A percentile compares a stretch with the other conserved stretches of the same genome.
These are phyloP conservation scores for Capsella bursapastoris DNA, from an alignment of 345 rosid genomes.

Conservation along the genomic window DNA sequence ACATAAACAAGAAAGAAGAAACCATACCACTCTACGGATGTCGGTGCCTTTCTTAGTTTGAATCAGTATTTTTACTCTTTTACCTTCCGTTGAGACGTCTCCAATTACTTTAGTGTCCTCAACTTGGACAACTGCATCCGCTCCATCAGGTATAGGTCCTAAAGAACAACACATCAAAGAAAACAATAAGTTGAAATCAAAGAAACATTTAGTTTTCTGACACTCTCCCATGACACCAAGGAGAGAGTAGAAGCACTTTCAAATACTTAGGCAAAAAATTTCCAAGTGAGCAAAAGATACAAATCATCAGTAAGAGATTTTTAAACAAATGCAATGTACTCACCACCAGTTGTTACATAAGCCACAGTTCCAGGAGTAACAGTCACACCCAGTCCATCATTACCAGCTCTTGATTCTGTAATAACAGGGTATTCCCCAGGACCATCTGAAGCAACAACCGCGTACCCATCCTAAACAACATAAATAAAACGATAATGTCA, in stretches of 20 bases:
- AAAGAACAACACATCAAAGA: slow-evolving; percentile 23
- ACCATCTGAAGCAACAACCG: slow-evolving; percentile 92
- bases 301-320: slow-evolving; percentile 1
- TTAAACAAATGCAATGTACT: slow-evolving; percentile 23
- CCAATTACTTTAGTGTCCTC: slow-evolving; percentile 72
- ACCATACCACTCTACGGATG: slow-evolving; percentile 93
- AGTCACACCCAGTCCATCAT: slow-evolving; percentile 79
- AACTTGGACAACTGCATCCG: slow-evolving; percentile 97
- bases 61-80: slow-evolving; percentile 68
- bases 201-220: neutral
- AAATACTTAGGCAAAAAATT: neutral
- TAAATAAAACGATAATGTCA: neutral
- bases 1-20: slow-evolving; percentile 21
- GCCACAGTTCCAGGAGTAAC: slow-evolving; percentile 94
- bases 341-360: slow-evolving; percentile 98
- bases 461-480: slow-evolving; percentile 82
- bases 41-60: slow-evolving; percentile 70
- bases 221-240: neutral
- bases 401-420: slow-evolving; percentile 96
- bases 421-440: slow-evolving; percentile 90
- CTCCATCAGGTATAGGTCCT: slow-evolving; percentile 98
- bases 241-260: neutral
- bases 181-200: neutral
- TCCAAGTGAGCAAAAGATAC: neutral
- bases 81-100: slow-evolving; percentile 45